Percentiles rank a stretch among this genome's conserved stretches.
Evolutionary conservation across 2,329 filamentous ascomycete species (phyloP).

Genomic region (Microdochium nivale): DNA sequence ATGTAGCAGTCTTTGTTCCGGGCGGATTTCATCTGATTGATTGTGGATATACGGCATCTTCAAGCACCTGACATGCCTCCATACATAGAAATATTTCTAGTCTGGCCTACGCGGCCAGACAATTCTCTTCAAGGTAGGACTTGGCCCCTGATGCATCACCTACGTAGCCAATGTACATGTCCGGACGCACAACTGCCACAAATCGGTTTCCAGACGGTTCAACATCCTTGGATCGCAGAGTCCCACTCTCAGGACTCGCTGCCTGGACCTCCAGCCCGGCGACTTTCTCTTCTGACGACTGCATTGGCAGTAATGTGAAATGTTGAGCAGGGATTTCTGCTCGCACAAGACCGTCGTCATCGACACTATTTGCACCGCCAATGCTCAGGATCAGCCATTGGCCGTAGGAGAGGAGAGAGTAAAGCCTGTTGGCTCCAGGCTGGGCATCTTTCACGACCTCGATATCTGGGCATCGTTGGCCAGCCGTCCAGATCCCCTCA

Average conservation of each 20-base stretch:
- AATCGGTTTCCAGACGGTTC: constrained; percentile 14
- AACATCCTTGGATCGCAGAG: constrained; percentile 18
- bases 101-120: neutral
- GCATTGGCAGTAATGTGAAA: no score
- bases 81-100: neutral
- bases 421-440: constrained; percentile 15
- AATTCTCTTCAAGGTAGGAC: constrained; percentile 9
- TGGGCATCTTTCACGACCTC: constrained; percentile 10
- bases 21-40: no score
- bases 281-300: no score
- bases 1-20: no score
- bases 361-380: neutral
- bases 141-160: constrained; percentile 16
- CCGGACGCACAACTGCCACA: constrained; percentile 26
- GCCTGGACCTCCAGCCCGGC: no score
- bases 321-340: no score
- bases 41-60: no score
- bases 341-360: no score
- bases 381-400: constrained; percentile 18
- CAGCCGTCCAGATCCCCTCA: constrained; percentile 26
- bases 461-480: constrained; percentile 28
- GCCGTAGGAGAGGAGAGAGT: constrained; percentile 22
- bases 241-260: neutral
- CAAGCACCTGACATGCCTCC: no score
- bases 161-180: constrained; percentile 31